Evolutionary conservation across 1,284 basidiomycete genomes (phyloP), one percentile per base, ranked within the genome.

Genomic region (Lentinula novae-zelandiae): DNA sequence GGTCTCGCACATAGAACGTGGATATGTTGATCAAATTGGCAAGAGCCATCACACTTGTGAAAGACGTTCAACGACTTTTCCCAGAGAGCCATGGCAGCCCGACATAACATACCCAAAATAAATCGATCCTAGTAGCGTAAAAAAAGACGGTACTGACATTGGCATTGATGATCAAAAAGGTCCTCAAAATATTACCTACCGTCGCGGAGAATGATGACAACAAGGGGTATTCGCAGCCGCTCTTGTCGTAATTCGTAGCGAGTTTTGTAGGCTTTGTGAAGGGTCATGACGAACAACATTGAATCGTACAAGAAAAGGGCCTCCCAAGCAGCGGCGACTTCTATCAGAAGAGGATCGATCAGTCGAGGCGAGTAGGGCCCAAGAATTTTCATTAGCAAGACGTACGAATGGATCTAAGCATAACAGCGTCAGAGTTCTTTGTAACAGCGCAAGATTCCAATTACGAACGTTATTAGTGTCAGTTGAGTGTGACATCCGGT

Each of bases 251-350:
- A 20, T 31, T 61, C 60, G 20, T 55, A 33, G 31, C 60, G 53
- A 17, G 60, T 44, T 39, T 61, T 33, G 27, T 62, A 59, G 10
- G 57, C 57, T 42, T 53, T 58, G 20, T 49, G n/a, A 34, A 58
- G 57, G 2, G 57, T 62, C 51, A 62, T 46, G 12, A 48, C 3
- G 36, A 62, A 58, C 10, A 62, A 33, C 38, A 58, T 58, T 31
- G 52, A 58, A 38, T 62, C 61, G 20, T 62, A 62, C 36, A 62
- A 27, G 44, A 62, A 62, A 13, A 62, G 27, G 3, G 57, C 57
- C 39, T 58, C 57, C 61, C 61, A 62, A 1, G 57, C 44, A 15
- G 57, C 51, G 9, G 61, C 61, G 40, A 62, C 53, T 40, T 55
- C 61, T 62, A 42, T 39, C n/a, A 38, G 27, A 31, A 2, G n/a